phyloP scores from a whole-genome alignment of 768 basidiomycete species.

The Boletus sp. region DNA sequence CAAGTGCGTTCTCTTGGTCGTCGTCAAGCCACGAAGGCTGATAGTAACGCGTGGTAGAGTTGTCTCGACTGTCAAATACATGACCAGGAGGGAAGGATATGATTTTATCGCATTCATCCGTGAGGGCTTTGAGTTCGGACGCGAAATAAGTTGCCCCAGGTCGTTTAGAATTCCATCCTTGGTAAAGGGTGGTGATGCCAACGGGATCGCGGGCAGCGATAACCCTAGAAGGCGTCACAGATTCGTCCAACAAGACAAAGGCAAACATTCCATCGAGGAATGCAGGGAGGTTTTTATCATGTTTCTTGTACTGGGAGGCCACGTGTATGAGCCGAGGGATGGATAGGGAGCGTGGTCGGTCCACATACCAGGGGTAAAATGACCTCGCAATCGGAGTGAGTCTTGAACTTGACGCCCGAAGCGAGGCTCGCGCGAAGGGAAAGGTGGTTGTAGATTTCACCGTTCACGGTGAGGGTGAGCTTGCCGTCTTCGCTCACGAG shows the following conservation, averaged over 20 bases:
- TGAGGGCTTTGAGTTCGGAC: constrained; percentile 90
- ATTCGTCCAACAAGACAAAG: constrained; percentile 93
- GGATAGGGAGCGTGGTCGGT: background rate
- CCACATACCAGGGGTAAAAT: constrained; percentile 82
- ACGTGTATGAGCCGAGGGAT: background rate
- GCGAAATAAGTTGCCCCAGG: constrained; percentile 89
- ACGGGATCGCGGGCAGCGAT: constrained; percentile 97
- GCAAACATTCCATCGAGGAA: constrained; percentile 98
- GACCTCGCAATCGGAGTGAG: constrained; percentile 97
- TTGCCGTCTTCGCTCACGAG: constrained; percentile 83
- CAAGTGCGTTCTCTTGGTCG: constrained; percentile 62
- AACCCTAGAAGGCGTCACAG: constrained; percentile 81
- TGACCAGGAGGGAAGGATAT: constrained; percentile 97
- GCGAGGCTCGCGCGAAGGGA: constrained; percentile 68
- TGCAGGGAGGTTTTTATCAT: constrained; percentile 71
- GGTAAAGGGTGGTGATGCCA: constrained; percentile 98
- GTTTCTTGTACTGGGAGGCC: constrained; percentile 68
- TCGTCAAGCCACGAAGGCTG: constrained; percentile 85
- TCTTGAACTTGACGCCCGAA: constrained; percentile 79
- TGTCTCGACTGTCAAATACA: constrained; percentile 83
- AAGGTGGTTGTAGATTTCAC: constrained; percentile 98
- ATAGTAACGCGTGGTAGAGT: constrained; percentile 80
- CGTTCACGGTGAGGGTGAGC: constrained; percentile 87
- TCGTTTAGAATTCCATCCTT: constrained; percentile 83
- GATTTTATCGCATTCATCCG: constrained; percentile 91